Percentiles rank a stretch among this genome's conserved stretches.
phyloP scores from a whole-genome alignment of 345 rosid genomes.

The Euphorbia peplus region DNA sequence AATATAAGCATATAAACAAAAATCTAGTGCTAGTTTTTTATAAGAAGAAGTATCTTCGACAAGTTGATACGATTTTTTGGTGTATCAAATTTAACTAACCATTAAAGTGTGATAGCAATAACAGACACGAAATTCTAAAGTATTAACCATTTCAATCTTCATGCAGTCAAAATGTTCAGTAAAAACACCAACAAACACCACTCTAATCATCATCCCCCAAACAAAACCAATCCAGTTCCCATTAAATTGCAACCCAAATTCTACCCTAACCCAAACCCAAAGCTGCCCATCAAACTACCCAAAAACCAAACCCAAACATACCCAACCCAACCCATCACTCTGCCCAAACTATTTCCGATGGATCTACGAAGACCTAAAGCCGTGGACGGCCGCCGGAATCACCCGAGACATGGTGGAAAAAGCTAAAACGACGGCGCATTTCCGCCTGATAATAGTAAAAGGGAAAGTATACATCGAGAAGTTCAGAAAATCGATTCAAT shows the following conservation, averaged over 20 bases:
- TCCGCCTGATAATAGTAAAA: constrained; percentile 49
- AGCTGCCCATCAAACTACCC: constrained; percentile 18
- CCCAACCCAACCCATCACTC: background rate
- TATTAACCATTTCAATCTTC: background rate
- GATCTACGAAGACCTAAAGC: constrained; percentile 77
- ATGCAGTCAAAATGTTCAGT: constrained; percentile 23
- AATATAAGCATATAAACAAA: too few relatives aligned
- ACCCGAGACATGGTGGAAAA: constrained; percentile 51
- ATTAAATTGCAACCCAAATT: constrained; percentile 7
- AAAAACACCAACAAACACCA: background rate
- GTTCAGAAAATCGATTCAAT: constrained; percentile 44
- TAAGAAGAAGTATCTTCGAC: too few relatives aligned
- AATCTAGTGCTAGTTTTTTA: too few relatives aligned
- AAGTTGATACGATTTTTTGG: too few relatives aligned
- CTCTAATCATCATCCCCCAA: background rate
- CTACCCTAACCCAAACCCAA: constrained; percentile 14
- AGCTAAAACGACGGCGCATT: constrained; percentile 51
- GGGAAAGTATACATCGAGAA: constrained; percentile 60
- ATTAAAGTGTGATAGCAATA: too few relatives aligned
- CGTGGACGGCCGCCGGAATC: constrained; percentile 60
- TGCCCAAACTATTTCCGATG: constrained; percentile 49
- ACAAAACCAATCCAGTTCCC: constrained; percentile 3
- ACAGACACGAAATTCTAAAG: background rate
- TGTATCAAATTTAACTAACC: too few relatives aligned
- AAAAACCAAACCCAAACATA: background rate